Conservation (phyloP, 2,329 filamentous ascomycete genomes). For the Microsporum canis region DNA sequence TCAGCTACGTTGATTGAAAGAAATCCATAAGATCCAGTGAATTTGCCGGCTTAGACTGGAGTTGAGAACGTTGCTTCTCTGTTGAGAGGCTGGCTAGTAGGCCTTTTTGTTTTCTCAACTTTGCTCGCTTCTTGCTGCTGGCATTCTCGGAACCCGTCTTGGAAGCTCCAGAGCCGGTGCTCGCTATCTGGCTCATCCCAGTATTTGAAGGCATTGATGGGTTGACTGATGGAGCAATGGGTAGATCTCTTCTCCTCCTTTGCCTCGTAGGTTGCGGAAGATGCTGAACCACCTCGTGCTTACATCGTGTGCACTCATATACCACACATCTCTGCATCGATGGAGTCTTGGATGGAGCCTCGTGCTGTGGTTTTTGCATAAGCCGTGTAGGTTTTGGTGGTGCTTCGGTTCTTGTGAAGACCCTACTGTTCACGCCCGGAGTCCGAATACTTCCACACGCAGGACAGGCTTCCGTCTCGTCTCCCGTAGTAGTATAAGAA, state of each 20-base stretch:
- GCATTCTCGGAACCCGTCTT: constrained; percentile 27
- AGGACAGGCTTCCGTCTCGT: constrained; percentile 27
- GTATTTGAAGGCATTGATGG: not conserved
- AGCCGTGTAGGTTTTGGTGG: not conserved
- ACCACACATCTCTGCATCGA: constrained; percentile 14
- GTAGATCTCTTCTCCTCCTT: constrained; percentile 10
- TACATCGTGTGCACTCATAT: constrained; percentile 30
- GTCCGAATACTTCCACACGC: constrained; percentile 32
- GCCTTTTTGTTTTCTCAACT: constrained; percentile 43
- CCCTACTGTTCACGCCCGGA: constrained; percentile 22
- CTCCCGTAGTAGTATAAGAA: constrained; percentile 23
- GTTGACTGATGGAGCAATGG: constrained; percentile 7
- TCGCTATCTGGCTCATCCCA: not conserved
- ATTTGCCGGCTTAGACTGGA: constrained; percentile 20
- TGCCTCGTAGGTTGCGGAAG: constrained; percentile 14
- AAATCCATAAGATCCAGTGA: constrained; percentile 45
- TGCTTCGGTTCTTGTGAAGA: constrained; percentile 18
- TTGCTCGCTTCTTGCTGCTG: constrained; percentile 46
- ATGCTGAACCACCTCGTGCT: constrained; percentile 24
- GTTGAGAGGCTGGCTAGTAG: constrained; percentile 44
- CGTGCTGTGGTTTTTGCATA: not conserved
- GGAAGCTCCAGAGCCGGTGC: not conserved
- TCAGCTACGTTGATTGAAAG: constrained; percentile 31
- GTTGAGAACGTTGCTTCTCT: constrained; percentile 17
- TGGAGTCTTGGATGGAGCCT: not conserved